Percentiles rank a stretch among this genome's conserved stretches.
Conservation (phyloP, 106 monocot genomes). For the Allium sativum region DNA sequence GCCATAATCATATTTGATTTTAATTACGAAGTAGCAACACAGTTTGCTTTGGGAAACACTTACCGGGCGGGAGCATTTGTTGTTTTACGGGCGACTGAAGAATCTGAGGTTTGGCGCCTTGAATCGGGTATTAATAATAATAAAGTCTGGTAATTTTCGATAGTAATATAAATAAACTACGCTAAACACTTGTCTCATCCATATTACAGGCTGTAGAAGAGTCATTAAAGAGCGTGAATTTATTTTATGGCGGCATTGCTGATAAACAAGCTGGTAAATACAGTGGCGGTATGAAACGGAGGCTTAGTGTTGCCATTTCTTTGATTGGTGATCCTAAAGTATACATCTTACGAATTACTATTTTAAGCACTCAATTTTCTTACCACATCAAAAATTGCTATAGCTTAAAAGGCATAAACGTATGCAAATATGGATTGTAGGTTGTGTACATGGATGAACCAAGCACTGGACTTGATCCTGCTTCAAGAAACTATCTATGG, state of each 20-base stretch:
- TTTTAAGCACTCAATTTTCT: too few relatives aligned
- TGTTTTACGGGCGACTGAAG: slow-evolving; percentile 79
- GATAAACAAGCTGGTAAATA: slow-evolving; percentile 48
- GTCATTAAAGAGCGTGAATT: slow-evolving; percentile 48
- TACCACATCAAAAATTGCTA: too few relatives aligned
- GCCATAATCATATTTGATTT: not conserved
- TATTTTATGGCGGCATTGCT: slow-evolving; percentile 30
- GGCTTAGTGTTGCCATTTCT: slow-evolving; percentile 61
- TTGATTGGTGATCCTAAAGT: slow-evolving; percentile 51
- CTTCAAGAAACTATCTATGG: slow-evolving; percentile 65
- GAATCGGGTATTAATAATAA: slow-evolving; percentile 21
- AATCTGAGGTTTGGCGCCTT: slow-evolving; percentile 55
- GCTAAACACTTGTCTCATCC: not conserved
- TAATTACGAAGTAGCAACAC: not conserved
- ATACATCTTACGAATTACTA: not conserved
- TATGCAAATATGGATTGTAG: not conserved
- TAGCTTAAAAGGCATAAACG: too few relatives aligned
- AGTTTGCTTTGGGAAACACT: slow-evolving; percentile 85
- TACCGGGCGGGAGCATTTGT: slow-evolving; percentile 67
- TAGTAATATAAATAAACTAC: not conserved
- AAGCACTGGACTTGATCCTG: slow-evolving; percentile 72
- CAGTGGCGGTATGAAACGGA: slow-evolving; percentile 71
- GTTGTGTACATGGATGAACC: slow-evolving; percentile 93
- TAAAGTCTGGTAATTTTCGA: too few relatives aligned
- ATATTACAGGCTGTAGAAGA: slow-evolving; percentile 45